Evolutionary conservation across 2,329 filamentous ascomycete genomes (phyloP).

Genomic region (Paecilomyces niveus): DNA sequence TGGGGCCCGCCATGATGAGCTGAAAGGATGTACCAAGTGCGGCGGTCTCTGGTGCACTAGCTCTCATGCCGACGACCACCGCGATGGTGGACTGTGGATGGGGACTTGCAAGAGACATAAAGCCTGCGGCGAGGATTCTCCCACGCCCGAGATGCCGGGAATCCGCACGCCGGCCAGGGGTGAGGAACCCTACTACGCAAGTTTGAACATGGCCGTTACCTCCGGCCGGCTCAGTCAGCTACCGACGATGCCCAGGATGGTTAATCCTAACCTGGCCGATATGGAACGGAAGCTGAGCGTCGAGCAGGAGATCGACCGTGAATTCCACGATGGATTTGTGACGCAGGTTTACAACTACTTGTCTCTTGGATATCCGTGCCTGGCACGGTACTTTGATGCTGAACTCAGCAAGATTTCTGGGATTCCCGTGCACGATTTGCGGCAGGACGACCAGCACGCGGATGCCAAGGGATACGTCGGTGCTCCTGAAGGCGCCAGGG

Average conservation of each 20-base stretch:
- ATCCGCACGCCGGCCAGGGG: constrained; percentile 21
- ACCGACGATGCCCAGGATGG: constrained; percentile 5
- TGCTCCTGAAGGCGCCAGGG: constrained; percentile 23
- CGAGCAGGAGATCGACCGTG: constrained; percentile 47
- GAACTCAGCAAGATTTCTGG: constrained; percentile 77
- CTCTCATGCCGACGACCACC: constrained; percentile 42
- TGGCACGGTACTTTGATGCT: constrained; percentile 74
- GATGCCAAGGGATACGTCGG: constrained; percentile 68
- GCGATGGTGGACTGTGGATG: constrained; percentile 35
- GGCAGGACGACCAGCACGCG: constrained; percentile 60
- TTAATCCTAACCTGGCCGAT: neutral
- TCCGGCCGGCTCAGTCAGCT: constrained; percentile 10
- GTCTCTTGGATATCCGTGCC: constrained; percentile 81
- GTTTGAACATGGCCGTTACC: constrained; percentile 12
- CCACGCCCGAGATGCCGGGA: constrained; percentile 11
- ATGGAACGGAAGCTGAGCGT: constrained; percentile 22
- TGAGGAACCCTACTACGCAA: constrained; percentile 1
- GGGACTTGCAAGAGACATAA: constrained; percentile 29
- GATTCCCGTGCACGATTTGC: constrained; percentile 61
- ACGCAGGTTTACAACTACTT: constrained; percentile 98
- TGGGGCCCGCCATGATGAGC: constrained; percentile 45
- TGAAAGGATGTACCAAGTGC: constrained; percentile 45
- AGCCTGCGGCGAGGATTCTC: constrained; percentile 7
- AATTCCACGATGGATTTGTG: constrained; percentile 78
- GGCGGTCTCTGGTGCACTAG: constrained; percentile 70